Percentiles rank a stretch among this genome's conserved stretches.
Evolutionary conservation across 2,329 filamentous ascomycete species (phyloP).

Genomic region (Passalora sequoiae): DNA sequence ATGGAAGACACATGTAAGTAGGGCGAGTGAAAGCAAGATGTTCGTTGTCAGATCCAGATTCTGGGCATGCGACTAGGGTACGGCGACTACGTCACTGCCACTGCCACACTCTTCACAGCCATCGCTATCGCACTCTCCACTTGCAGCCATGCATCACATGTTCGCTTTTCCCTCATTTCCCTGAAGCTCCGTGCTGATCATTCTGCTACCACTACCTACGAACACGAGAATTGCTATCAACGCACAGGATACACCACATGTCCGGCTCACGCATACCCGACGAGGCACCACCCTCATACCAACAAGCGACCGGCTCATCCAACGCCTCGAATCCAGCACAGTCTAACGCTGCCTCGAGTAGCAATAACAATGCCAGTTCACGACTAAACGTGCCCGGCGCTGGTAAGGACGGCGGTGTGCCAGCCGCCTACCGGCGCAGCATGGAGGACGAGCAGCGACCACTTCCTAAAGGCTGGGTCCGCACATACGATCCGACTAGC

Average conservation of each 20-base stretch:
- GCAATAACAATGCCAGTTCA: slow-evolving; percentile 12
- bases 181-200: too few relatives aligned
- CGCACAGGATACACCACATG: not conserved
- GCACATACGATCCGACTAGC: slow-evolving; percentile 50
- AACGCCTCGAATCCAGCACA: slow-evolving; percentile 12
- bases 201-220: too few relatives aligned
- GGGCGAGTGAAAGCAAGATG: too few relatives aligned
- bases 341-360: slow-evolving; percentile 6
- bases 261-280: slow-evolving; percentile 15
- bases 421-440: slow-evolving; percentile 47
- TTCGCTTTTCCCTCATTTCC: too few relatives aligned
- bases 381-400: slow-evolving; percentile 27
- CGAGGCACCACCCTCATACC: slow-evolving; percentile 21
- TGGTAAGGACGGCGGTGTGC: slow-evolving; percentile 45
- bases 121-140: too few relatives aligned
- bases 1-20: too few relatives aligned
- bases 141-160: too few relatives aligned
- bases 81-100: too few relatives aligned
- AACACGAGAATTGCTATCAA: too few relatives aligned
- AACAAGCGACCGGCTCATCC: slow-evolving; percentile 21
- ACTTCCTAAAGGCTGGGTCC: slow-evolving; percentile 53
- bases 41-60: too few relatives aligned
- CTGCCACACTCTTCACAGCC: too few relatives aligned
- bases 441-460: slow-evolving; percentile 58
- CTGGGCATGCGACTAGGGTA: too few relatives aligned